phyloP scores from a whole-genome alignment of 768 basidiomycete genomes.

The Mycena sanguinolenta region DNA sequence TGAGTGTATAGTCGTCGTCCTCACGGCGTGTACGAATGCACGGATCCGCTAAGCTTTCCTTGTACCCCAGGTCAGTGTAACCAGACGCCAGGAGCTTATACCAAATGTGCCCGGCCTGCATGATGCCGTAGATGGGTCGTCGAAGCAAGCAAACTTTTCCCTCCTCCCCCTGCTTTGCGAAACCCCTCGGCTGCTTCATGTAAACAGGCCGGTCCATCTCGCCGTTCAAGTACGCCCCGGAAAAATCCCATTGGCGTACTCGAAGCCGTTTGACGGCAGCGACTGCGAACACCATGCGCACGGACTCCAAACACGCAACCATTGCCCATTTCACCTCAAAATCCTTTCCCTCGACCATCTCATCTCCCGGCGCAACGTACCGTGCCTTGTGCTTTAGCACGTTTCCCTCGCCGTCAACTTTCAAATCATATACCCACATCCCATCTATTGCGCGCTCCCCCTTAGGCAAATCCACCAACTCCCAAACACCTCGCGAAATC shows the following conservation, averaged over 20 bases:
- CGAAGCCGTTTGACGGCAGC: background rate
- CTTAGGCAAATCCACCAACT: no score
- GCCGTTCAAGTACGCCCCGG: constrained; percentile 18
- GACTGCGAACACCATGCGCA: constrained; percentile 13
- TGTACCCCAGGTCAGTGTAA: background rate
- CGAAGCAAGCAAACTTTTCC: no score
- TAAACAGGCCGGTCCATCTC: constrained; percentile 13
- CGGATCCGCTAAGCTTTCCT: constrained; percentile 17
- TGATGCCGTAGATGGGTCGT: no score
- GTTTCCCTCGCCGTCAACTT: constrained; percentile 57
- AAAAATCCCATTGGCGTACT: constrained; percentile 25
- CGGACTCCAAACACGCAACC: constrained; percentile 22
- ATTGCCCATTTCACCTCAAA: constrained; percentile 29
- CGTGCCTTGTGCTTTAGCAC: constrained; percentile 51
- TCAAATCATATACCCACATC: no score
- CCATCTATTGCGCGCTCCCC: no score
- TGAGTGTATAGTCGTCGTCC: no score
- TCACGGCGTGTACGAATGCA: constrained; percentile 16
- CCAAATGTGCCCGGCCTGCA: no score
- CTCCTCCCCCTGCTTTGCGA: constrained; percentile 31
- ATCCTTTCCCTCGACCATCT: constrained; percentile 8
- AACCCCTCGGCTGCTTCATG: constrained; percentile 25
- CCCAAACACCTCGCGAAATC: no score
- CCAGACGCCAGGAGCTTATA: background rate
- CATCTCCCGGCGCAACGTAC: constrained; percentile 43